Base-by-base conservation (phyloP, 202 grass and related monocot genomes). In the Zoysia matrella region DNA sequence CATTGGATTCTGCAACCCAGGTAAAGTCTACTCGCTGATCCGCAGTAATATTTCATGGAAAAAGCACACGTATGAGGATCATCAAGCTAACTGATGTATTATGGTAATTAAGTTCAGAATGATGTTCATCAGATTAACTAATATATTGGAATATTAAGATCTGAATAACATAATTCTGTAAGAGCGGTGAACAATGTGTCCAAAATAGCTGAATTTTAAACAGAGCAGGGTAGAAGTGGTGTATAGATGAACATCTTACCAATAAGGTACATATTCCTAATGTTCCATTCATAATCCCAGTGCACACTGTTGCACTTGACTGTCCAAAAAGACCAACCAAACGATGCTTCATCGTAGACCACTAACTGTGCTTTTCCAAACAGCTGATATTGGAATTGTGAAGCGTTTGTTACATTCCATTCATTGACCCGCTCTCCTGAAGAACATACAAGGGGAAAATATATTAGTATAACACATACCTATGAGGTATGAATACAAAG, bases 391-490 rank as follows among this genome's bases (percentile, higher is more conserved):
- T 88, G 66, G 45, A 39, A 7, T 53, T 66, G 82, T 39, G 88
- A 86, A 78, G 91, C 85, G 7, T 85, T 22, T 5, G 78, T 61
- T 52, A 90, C 85, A 69, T 88, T 83, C 91, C 91, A 93, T 82
- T 93, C 91, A 63, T 93, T 93, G 41, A 88, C 88, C 91, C 91
- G 90, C 81, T 90, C 91, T 45, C 91, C 91, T 93, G 71, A 81
- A 77, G 63, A 77, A 65, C 72, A 41, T 3, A 48, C 16, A 77
- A 39, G 8, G 36, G 67, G 11, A 6, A 62, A 52, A 53, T 4
- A 52, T 39, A 74, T 74, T 74, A 82, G 58, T 8, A 65, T 46
- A 52, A 1, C 7, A 44, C 14, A 7, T 67, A 41, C 51, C 6
- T 22, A 65, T 15, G 11, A 74, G 2, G 40, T 14, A 53, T 30